Base-by-base conservation (phyloP, 768 basidiomycete genomes). In the Leccinum uliginosum region DNA sequence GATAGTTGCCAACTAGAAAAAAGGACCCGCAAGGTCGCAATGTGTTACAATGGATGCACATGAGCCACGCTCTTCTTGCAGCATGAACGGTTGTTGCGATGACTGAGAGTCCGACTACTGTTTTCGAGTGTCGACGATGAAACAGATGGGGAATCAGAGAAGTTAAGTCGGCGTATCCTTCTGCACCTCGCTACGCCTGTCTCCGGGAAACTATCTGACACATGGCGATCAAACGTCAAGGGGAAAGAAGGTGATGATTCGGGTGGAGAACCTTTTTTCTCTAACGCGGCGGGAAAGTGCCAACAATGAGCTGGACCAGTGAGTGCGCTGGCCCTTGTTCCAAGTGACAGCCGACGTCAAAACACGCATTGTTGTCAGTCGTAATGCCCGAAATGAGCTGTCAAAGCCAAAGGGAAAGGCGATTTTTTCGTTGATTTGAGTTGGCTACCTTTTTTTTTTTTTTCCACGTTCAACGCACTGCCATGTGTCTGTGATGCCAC, bases 161-260 rank as follows among this genome's bases (percentile, higher is more conserved):
- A 50, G 61, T 50, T n/a, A 29, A 43, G 55, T 26, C 19, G 55
- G 50, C 60, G 63, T 62, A 35, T 62, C 58, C 58, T 51, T 55
- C 56, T 63, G 57, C 50, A 53, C 46, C 51, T 66, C 60, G 64
- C 55, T 61, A 67, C 56, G 54, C 59, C 60, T 43, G 53, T 49
- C 55, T 46, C 55, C 53, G 58, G 55, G 59, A 59, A 62, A 49
- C 49, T 34, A 38, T 30, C 57, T 62, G 58, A 63, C 61, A 63
- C 61, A 61, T 63, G 62, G 64, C 65, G 59, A 65, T 67, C 67
- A 62, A 65, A 65, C 57, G 65, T 65, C 63, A 67, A 57, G 50
- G 50, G n/a, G 29, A 49, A 49, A 56, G 51, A 59, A 47, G 53
- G 55, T 56, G 52, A 60, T 56, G 52, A 60, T 40, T 26, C 47